These are phyloP conservation scores for Avena eriantha DNA, from an alignment of 176 grass and related monocot genomes.

Conservation along the genomic window DNA sequence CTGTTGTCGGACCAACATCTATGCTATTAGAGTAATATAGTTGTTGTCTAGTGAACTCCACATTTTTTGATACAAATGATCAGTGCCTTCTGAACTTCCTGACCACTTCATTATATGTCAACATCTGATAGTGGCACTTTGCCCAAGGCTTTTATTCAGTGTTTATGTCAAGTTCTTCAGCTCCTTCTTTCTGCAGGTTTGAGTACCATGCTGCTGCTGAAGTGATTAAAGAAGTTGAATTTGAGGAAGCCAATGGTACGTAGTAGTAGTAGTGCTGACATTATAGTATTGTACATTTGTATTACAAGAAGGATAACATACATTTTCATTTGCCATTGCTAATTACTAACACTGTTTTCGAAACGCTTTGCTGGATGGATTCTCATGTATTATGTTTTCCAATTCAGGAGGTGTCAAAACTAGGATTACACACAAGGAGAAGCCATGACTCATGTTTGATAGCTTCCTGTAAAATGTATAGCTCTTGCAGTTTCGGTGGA, in stretches of 20 bases:
- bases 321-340: neutral
- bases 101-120: neutral
- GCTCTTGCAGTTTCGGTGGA: constrained; percentile 6
- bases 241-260: constrained; percentile 83
- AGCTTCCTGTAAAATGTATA: constrained; percentile 50
- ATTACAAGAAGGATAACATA: neutral
- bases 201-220: constrained; percentile 89
- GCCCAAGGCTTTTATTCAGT: neutral
- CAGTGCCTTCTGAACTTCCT: constrained; percentile 11
- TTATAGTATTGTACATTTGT: neutral
- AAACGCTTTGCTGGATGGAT: neutral
- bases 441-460: constrained; percentile 35
- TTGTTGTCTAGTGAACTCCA: constrained; percentile 16
- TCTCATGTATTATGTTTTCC: constrained; percentile 29
- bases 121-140: neutral
- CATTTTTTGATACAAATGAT: constrained; percentile 7
- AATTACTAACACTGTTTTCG: neutral
- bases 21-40: constrained; percentile 4
- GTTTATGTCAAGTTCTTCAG: neutral
- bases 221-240: constrained; percentile 82
- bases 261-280: neutral
- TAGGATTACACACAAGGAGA: constrained; percentile 63
- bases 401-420: constrained; percentile 74
- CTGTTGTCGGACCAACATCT: neutral
- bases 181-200: constrained; percentile 60